A percentile compares a stretch with the other conserved stretches of the same genome.
These are phyloP conservation scores for Emergomyces orientalis DNA, from an alignment of 2,329 filamentous ascomycete genomes.

Conservation along the genomic window DNA sequence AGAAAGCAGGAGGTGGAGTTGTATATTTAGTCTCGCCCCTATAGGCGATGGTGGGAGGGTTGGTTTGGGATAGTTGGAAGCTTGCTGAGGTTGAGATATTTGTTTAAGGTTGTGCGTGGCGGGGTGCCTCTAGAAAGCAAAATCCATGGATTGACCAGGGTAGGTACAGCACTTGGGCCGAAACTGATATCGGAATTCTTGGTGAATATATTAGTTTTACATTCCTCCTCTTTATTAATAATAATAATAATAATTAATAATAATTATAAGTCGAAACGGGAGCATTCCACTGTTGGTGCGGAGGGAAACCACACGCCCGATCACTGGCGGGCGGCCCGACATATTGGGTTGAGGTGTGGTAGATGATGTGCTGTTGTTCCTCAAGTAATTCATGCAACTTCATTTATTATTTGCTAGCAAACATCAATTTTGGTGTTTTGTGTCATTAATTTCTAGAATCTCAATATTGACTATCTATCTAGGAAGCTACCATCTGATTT, in stretches of 20 bases:
- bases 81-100: neutral
- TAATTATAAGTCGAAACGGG: too few species aligned
- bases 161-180: neutral
- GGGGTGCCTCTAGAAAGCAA: neutral
- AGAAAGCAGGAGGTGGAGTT: neutral
- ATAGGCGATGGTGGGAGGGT: neutral
- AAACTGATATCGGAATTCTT: neutral
- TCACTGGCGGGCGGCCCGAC: too few species aligned
- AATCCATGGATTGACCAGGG: neutral
- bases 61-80: neutral
- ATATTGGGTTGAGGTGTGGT: too few species aligned
- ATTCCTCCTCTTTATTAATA: neutral
- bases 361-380: too few species aligned
- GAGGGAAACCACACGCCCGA: too few species aligned
- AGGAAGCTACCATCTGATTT: neutral
- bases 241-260: too few species aligned
- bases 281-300: too few species aligned
- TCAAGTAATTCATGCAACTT: too few species aligned
- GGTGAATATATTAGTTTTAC: neutral
- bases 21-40: neutral
- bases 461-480: neutral
- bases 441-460: neutral
- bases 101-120: neutral
- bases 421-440: neutral
- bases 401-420: neutral